Evolutionary conservation across 2,329 filamentous ascomycete species (phyloP).

Genomic region (Aplosporella prunicola): DNA sequence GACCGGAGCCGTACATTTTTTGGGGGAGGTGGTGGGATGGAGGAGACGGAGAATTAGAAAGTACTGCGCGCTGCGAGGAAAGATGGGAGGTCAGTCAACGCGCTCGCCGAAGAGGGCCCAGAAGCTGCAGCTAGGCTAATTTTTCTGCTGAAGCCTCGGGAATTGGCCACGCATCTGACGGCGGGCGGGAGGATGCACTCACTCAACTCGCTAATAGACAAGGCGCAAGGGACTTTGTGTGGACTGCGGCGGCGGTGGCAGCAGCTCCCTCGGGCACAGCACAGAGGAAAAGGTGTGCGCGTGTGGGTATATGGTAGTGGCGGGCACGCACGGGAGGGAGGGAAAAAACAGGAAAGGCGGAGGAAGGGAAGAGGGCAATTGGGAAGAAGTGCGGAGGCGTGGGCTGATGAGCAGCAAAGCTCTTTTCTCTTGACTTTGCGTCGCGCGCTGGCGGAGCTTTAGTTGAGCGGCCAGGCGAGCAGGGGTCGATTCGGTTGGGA

Average conservation of each 20-base stretch:
- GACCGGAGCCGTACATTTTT: slow-evolving; percentile 77
- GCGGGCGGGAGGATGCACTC: too few species aligned
- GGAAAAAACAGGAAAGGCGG: slow-evolving; percentile 1
- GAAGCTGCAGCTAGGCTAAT: background rate
- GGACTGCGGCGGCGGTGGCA: slow-evolving; percentile 4
- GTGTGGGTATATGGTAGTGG: slow-evolving; percentile 4
- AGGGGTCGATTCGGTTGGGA: slow-evolving; percentile 12
- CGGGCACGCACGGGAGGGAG: background rate
- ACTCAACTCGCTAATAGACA: too few species aligned
- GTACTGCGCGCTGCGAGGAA: slow-evolving; percentile 6
- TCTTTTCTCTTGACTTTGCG: slow-evolving; percentile 3
- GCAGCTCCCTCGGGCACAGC: slow-evolving; percentile 12
- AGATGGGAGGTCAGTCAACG: background rate
- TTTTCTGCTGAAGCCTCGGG: background rate
- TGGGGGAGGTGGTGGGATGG: slow-evolving; percentile 14
- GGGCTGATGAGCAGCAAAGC: slow-evolving; percentile 1
- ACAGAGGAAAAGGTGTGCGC: too few species aligned
- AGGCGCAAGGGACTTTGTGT: slow-evolving; percentile 12
- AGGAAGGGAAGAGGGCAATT: background rate
- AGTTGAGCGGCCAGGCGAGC: slow-evolving; percentile 10
- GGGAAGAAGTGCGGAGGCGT: background rate
- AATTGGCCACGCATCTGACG: too few species aligned
- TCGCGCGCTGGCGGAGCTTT: slow-evolving; percentile 1
- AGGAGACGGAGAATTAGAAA: slow-evolving; percentile 8
- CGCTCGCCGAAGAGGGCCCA: background rate